Base-by-base conservation (phyloP, 225 moss, liverwort and hornwort species). In the Marchantia paleacea region DNA sequence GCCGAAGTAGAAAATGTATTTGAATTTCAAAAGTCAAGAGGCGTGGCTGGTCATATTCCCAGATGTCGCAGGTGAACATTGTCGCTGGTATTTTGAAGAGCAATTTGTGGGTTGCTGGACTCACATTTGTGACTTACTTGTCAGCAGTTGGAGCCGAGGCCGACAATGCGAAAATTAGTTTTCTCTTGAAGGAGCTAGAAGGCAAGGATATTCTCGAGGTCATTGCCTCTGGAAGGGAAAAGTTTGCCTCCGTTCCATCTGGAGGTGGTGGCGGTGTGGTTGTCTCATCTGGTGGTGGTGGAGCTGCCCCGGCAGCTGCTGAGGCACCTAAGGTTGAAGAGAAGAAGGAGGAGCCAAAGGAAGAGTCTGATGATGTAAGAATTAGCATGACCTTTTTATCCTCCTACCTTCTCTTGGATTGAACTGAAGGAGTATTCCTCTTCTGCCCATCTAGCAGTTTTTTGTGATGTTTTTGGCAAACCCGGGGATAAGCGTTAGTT, bases 191-290 rank as follows among this genome's bases (percentile, higher is more conserved):
- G 79, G 90, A 92, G 54, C 79, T 95, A 12, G 78, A 93, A 67
- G 92, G 92, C 0, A 96, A 90, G 61, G 96, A 96, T 31, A 92
- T 92, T 48, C 79, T 88, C 78, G 96, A 96, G 80, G 96, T 93
- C 0, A 91, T 96, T 51, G 96, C 92, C 24, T 84, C 87, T 6
- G 91, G 92, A 2, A 92, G 88, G 90, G 93, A 91, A 80, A 92
- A 93, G 83, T 91, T 96, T 9, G 92, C 92, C 3, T 92, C 91
- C 7, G 88, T 96, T 15, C 92, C 93, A 55, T 94, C 94, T 26
- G 90, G 92, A 52, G 95, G 93, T 15, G 89, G 87, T 6, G 89
- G 89, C 13, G 92, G 76, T 7, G 85, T 66, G 19, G 86, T 94
- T 4, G 83, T 86, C 14, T 82, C 88, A 1, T 39, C 85, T 10